Evolutionary conservation across 495 filamentous ascomycete species (phyloP), one percentile per base, ranked within the genome.

Genomic region (Aspergillus steynii): DNA sequence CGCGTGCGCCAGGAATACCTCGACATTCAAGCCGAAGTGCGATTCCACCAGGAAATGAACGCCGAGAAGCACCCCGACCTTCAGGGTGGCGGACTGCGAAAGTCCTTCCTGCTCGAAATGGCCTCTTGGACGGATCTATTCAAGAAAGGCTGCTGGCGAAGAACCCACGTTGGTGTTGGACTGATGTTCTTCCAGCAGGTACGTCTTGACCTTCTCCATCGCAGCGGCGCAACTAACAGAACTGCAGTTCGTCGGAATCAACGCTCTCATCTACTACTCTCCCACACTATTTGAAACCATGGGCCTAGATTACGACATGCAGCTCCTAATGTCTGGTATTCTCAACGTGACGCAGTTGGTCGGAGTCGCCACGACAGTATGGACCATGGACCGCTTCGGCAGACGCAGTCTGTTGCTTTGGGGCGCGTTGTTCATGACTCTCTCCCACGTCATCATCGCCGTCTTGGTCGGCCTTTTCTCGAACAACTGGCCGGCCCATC

Each of bases 231-330:
- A 37, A 32, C 56, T 67, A 55, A 67, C 55, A 28, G 5, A 47
- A 25, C 61, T 68, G 47, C 68, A 83, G 69, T 83, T 82, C 34
- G 74, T 78, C 0, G 79, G 78, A 1, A 80, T 83, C 60, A 82
- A 82, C 55, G 81, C 79, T 5, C 61, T 82, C 0, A 79, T 82
- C n/a, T 85, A 85, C 68, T 87, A 86, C 67, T 77, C 75, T 0
- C 85, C 85, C 0, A 83, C 79, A 0, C 71, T 88, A 0, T 88
- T 86, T 61, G 62, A 75, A n/a, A 83, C 80, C 0, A 83, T 86
- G 76, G 85, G 85, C 7, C 74, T 86, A 8, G 69, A 82, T 54
- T 74, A 77, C 54, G 73, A 74, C 46, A 84, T 85, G 81, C 81
- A 83, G 55, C 73, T 87, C 8, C 75, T 83, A 58, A 83, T 87